phyloP scores from a whole-genome alignment of 163 green algal genomes.

The Prototheca stagnorum region DNA sequence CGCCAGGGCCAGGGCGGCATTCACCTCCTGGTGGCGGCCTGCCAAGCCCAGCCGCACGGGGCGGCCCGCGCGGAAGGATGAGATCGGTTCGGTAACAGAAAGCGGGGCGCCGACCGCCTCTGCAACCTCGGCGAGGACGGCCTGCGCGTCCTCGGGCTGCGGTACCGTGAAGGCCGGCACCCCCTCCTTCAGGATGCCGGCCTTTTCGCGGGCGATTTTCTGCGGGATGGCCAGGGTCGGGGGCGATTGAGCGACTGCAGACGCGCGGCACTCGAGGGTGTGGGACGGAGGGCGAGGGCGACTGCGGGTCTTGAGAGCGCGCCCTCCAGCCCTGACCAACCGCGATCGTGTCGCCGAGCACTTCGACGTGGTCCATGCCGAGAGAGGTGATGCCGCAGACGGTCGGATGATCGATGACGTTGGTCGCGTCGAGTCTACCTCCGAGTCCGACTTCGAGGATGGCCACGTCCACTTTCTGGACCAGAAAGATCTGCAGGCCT shows the following conservation, averaged over 20 bases:
- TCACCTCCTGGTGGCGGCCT: constrained; percentile 68
- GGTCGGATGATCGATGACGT: constrained; percentile 48
- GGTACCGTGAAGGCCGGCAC: constrained; percentile 54
- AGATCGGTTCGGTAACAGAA: no score
- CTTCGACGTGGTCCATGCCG: constrained; percentile 91
- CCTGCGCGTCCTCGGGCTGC: constrained; percentile 67
- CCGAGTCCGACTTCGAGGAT: constrained; percentile 93
- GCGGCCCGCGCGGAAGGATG: not conserved
- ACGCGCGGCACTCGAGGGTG: no score
- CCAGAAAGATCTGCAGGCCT: constrained; percentile 54
- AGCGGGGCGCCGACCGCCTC: constrained; percentile 19
- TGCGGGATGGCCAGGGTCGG: constrained; percentile 1
- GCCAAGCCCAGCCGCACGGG: constrained; percentile 40
- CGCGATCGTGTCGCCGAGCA: constrained; percentile 74
- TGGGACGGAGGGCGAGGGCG: no score
- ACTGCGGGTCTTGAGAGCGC: not conserved
- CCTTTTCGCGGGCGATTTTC: constrained; percentile 90
- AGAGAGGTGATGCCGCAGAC: constrained; percentile 75
- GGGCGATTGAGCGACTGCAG: not conserved
- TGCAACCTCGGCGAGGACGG: constrained; percentile 39
- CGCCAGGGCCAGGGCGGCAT: constrained; percentile 68
- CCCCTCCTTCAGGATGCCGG: constrained; percentile 80
- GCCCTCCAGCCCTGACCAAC: constrained; percentile 5
- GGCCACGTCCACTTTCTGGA: constrained; percentile 45
- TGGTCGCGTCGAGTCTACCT: constrained; percentile 89